These are phyloP conservation scores for Nannochloris sp. DNA, from an alignment of 139 green algal species.

Conservation along the genomic window DNA sequence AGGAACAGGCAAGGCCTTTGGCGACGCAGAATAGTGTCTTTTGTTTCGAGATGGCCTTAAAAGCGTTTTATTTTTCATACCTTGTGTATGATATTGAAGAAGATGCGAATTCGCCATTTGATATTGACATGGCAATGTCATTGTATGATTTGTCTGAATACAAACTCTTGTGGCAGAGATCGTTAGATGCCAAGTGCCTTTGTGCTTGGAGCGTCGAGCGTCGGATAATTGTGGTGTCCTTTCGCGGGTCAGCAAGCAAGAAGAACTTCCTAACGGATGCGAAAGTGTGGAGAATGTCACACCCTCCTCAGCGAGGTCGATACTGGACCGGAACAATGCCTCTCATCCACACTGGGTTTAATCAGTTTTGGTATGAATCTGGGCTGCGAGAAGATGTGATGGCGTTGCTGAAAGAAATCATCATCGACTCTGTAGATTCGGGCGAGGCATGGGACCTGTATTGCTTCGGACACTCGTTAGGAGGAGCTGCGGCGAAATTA, in stretches of 20 bases:
- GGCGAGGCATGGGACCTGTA: background rate
- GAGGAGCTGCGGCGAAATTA: background rate
- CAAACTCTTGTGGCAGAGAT: background rate
- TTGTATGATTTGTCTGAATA: background rate
- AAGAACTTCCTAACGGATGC: background rate
- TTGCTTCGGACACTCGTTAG: conserved; percentile 1
- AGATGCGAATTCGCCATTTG: background rate
- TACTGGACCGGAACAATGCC: conserved; percentile 12
- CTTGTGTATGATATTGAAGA: conserved; percentile 29
- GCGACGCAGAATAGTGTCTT: background rate
- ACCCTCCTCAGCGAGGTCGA: conserved; percentile 20
- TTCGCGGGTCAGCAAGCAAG: background rate
- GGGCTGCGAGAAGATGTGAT: conserved; percentile 8
- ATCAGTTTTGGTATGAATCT: conserved; percentile 1
- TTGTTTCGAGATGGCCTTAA: conserved; percentile 50
- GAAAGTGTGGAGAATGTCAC: background rate
- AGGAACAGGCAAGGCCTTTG: background rate
- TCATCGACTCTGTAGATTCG: background rate
- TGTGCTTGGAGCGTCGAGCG: background rate
- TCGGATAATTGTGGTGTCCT: background rate
- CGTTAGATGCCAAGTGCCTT: background rate
- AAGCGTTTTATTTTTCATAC: conserved; percentile 45
- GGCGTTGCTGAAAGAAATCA: background rate
- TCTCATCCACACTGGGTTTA: conserved; percentile 20
- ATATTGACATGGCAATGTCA: background rate